Evolutionary conservation across 164 flowering plant species (phyloP).

Genomic region (Vitis rupestris): DNA sequence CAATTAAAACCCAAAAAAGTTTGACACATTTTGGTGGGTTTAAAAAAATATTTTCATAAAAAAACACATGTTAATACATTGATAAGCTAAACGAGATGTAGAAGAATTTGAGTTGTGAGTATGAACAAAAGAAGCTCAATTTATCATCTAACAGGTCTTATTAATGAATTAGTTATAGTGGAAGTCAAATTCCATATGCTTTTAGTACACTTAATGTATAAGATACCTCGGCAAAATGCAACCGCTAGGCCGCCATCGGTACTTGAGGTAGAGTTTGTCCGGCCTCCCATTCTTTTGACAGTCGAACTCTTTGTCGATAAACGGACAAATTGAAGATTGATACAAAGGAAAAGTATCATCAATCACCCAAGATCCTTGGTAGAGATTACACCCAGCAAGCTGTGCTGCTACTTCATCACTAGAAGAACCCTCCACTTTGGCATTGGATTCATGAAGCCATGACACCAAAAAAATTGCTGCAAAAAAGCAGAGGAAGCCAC

Average conservation of each 20-base stretch:
- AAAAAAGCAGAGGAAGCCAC: no score
- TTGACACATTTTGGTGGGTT: no score
- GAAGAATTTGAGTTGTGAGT: no score
- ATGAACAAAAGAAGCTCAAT: no score
- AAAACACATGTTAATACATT: no score
- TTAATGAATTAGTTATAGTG: no score
- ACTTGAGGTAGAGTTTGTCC: conserved; percentile 32
- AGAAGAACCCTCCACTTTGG: neutral
- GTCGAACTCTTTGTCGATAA: conserved; percentile 31
- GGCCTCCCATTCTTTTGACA: conserved; percentile 35
- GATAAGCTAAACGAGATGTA: no score
- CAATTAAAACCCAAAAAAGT: no score
- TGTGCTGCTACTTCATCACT: neutral
- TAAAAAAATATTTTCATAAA: no score
- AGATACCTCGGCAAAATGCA: conserved; percentile 20
- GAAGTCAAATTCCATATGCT: no score
- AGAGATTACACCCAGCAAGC: conserved; percentile 26
- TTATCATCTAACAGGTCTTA: no score
- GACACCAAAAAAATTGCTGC: neutral
- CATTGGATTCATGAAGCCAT: neutral
- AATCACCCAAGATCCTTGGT: conserved; percentile 42
- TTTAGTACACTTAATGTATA: no score
- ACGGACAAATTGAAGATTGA: conserved; percentile 33
- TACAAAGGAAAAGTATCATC: conserved; percentile 38
- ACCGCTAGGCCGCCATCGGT: conserved; percentile 41